Conservation (phyloP, 495 filamentous ascomycete species). For the Echria macrotheca region DNA sequence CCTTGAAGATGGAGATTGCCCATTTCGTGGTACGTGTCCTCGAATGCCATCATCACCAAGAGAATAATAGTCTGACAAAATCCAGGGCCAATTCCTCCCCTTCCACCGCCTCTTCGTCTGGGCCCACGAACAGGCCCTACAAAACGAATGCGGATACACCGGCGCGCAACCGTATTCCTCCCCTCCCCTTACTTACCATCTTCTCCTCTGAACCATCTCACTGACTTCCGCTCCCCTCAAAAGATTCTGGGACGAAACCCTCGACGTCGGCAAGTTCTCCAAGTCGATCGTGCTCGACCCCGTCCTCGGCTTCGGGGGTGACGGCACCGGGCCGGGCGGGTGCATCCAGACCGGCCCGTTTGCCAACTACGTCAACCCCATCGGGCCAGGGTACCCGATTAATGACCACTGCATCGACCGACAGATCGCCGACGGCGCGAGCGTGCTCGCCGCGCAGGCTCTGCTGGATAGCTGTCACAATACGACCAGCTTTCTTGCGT, state of each 20-base stretch:
- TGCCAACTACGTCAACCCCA: conserved; percentile 5
- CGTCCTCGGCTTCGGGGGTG: conserved; percentile 40
- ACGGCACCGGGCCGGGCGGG: conserved; percentile 22
- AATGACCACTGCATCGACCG: conserved; percentile 10
- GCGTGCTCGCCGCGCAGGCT: neutral
- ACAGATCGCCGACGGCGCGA: neutral
- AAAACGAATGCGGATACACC: conserved; percentile 37
- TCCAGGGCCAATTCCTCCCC: conserved; percentile 35
- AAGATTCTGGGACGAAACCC: conserved; percentile 43
- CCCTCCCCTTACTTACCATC: neutral
- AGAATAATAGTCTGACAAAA: neutral
- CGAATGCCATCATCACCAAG: neutral
- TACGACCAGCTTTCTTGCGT: neutral
- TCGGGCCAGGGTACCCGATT: conserved; percentile 4
- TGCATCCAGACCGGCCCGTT: conserved; percentile 40
- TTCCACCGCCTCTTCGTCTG: conserved; percentile 47
- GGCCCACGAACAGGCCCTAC: conserved; percentile 38
- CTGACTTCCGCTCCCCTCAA: neutral
- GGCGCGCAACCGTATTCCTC: conserved; percentile 31
- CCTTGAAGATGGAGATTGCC: neutral
- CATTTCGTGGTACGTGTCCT: neutral
- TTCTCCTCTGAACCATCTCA: no score
- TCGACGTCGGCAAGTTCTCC: conserved; percentile 37
- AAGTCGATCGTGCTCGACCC: conserved; percentile 30
- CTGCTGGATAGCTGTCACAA: neutral